A percentile compares a stretch with the other conserved stretches of the same genome.
These are phyloP conservation scores for Claviceps citrina DNA, from an alignment of 2,329 filamentous ascomycete genomes.

Conservation along the genomic window DNA sequence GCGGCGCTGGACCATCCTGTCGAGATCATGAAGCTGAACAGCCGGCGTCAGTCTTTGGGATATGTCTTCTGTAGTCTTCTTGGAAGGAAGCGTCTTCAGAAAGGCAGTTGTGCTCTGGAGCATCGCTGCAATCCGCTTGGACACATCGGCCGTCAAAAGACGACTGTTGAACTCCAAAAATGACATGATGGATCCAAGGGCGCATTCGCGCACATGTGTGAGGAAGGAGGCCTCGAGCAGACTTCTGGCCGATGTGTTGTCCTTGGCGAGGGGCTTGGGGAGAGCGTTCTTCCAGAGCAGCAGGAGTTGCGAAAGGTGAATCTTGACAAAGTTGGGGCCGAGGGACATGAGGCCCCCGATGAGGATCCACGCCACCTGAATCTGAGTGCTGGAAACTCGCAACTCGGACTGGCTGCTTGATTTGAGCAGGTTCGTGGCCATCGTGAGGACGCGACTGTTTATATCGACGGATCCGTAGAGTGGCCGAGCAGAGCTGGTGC, in stretches of 20 bases:
- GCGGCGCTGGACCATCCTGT: conserved; percentile 81
- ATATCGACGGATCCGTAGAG: conserved; percentile 92
- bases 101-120: conserved; percentile 88
- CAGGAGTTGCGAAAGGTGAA: conserved; percentile 84
- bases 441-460: conserved; percentile 77
- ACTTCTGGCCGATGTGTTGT: conserved; percentile 72
- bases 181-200: conserved; percentile 75
- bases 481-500: conserved; percentile 73
- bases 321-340: conserved; percentile 96
- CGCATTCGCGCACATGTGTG: conserved; percentile 87
- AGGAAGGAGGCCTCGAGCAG: conserved; percentile 83
- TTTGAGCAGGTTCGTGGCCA: conserved; percentile 84
- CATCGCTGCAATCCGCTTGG: conserved; percentile 84
- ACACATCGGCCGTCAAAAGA: conserved; percentile 82
- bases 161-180: conserved; percentile 91
- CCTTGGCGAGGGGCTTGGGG: conserved; percentile 83
- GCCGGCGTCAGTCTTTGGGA: conserved; percentile 70
- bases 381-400: conserved; percentile 79
- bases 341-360: conserved; percentile 94
- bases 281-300: conserved; percentile 95
- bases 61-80: conserved; percentile 76
- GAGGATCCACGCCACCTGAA: conserved; percentile 94
- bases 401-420: conserved; percentile 83
- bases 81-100: conserved; percentile 65
- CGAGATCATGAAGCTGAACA: conserved; percentile 76